phyloP scores from a whole-genome alignment of 371 early-diverging fungal genomes.

The Encephalitozoon intestinalis region DNA sequence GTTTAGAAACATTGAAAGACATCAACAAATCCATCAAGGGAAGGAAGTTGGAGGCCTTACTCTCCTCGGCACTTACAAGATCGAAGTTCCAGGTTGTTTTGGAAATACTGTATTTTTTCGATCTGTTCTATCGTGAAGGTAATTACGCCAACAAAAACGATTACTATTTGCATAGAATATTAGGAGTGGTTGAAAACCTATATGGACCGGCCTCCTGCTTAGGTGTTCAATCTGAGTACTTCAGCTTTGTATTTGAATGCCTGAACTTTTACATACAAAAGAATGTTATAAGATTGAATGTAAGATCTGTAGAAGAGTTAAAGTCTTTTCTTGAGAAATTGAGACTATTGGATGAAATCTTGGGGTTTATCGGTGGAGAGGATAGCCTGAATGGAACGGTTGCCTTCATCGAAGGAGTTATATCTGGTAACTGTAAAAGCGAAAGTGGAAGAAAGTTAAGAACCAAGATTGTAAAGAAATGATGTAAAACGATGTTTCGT shows the following conservation, averaged over 20 bases:
- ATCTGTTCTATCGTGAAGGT: constrained; percentile 49
- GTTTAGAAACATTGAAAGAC: constrained; percentile 28
- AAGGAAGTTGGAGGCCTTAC: background rate
- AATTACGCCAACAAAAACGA: constrained; percentile 16
- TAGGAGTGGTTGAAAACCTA: constrained; percentile 21
- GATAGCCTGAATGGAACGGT: background rate
- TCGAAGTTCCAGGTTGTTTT: constrained; percentile 23
- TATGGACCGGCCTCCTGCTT: background rate
- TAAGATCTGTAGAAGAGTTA: constrained; percentile 25
- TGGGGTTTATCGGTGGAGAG: constrained; percentile 18
- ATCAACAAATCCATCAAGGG: background rate
- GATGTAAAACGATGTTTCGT: background rate
- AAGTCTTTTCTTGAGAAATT: constrained; percentile 29
- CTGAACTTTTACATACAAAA: constrained; percentile 36
- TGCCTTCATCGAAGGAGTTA: constrained; percentile 15
- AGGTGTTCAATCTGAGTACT: background rate
- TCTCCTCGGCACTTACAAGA: background rate
- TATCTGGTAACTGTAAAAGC: background rate
- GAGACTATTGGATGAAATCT: constrained; percentile 42
- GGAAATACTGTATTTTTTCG: constrained; percentile 54
- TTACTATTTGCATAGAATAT: constrained; percentile 38
- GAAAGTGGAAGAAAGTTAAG: constrained; percentile 1
- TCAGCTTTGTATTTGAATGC: constrained; percentile 23
- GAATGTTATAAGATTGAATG: constrained; percentile 31
- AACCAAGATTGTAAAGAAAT: background rate